These are phyloP conservation scores for Acrodontium crateriforme DNA, from an alignment of 2,329 filamentous ascomycete genomes.

Conservation along the genomic window DNA sequence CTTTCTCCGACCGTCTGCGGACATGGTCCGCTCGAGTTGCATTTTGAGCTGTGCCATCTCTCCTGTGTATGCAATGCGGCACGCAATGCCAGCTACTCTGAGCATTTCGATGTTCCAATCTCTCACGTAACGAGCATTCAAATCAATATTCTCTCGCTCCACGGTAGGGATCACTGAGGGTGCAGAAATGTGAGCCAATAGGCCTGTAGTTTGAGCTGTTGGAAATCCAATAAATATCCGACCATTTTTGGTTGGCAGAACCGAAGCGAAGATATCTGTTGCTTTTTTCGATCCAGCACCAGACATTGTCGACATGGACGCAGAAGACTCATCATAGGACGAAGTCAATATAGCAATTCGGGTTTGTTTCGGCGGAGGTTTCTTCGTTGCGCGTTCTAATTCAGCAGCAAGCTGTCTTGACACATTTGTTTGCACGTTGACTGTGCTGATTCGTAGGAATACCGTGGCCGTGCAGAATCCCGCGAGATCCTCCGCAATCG, in stretches of 20 bases:
- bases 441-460: conserved; percentile 78
- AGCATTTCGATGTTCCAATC: conserved; percentile 94
- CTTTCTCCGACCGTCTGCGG: conserved; percentile 22
- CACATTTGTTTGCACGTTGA: conserved; percentile 65
- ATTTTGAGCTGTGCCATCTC: conserved; percentile 68
- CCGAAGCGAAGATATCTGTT: conserved; percentile 74
- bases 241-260: conserved; percentile 77
- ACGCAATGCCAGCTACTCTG: conserved; percentile 77
- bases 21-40: conserved; percentile 27
- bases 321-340: conserved; percentile 68
- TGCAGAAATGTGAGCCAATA: conserved; percentile 86
- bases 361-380: conserved; percentile 79
- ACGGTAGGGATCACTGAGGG: conserved; percentile 95
- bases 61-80: conserved; percentile 71
- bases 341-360: conserved; percentile 80
- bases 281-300: conserved; percentile 40
- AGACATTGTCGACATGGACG: conserved; percentile 43
- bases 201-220: conserved; percentile 90
- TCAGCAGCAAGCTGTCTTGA: conserved; percentile 62
- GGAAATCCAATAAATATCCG: conserved; percentile 96
- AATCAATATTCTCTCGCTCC: conserved; percentile 88
- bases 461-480: conserved; percentile 61
- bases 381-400: conserved; percentile 90
- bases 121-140: conserved; percentile 88
- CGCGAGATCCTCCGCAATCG: conserved; percentile 57